A percentile compares a stretch with the other conserved stretches of the same genome.
phyloP scores from a whole-genome alignment of 805 yeast genomes.

The Yarrowia sp. region DNA sequence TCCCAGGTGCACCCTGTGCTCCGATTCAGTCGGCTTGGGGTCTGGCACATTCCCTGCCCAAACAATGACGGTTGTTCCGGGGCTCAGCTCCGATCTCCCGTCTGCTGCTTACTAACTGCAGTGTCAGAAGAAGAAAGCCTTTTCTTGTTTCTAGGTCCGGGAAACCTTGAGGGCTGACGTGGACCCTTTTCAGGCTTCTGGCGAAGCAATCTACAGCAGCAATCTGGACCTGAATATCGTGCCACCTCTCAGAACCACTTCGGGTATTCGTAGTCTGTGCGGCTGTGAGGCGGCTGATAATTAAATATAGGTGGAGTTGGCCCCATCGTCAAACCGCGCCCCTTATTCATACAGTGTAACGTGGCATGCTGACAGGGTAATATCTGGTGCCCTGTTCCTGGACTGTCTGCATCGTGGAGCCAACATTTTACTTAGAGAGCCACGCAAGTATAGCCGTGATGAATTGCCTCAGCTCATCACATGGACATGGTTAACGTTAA shows the following conservation, averaged over 20 bases:
- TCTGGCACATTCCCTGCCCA: not conserved
- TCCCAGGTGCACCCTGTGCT: too few species aligned
- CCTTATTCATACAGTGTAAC: not conserved
- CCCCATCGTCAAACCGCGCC: too few species aligned
- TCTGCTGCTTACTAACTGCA: conserved; percentile 4
- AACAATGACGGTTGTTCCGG: not conserved
- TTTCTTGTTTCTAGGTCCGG: conserved; percentile 2
- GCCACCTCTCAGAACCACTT: too few species aligned
- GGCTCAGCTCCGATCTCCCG: not conserved
- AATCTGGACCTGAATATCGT: not conserved
- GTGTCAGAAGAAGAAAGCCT: not conserved
- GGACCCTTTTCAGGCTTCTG: not conserved
- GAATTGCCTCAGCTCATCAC: conserved; percentile 2
- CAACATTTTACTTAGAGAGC: too few species aligned
- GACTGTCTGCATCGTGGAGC: too few species aligned
- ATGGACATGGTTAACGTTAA: conserved; percentile 10
- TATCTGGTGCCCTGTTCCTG: too few species aligned
- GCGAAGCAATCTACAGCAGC: conserved; percentile 3
- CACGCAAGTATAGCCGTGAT: too few species aligned
- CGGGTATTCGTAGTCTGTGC: too few species aligned
- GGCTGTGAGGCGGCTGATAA: too few species aligned
- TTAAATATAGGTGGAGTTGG: too few species aligned
- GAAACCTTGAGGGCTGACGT: not conserved
- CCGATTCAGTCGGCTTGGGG: too few species aligned
- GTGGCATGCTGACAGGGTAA: not conserved